Evolutionary conservation across 495 filamentous ascomycete genomes (phyloP), one percentile per base, ranked within the genome.

Genomic region (Astrocystis sublimbata): DNA sequence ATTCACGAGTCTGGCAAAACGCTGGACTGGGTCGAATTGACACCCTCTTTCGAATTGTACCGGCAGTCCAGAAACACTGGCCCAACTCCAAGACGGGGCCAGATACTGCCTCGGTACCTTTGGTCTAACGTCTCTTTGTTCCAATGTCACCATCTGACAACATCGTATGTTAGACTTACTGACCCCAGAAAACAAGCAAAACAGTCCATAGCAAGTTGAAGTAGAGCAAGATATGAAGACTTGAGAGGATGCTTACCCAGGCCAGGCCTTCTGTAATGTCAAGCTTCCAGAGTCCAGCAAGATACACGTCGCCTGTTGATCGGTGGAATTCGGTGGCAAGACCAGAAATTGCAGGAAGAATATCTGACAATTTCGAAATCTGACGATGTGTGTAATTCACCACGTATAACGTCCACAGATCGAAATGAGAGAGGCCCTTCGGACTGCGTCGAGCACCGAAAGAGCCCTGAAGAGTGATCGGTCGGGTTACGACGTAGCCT

Each of bases 1-100:
- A 30, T 58, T 52, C 24, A 71, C 6, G 43, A 71, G 54, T 17
- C 64, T 60, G 30, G 68, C 63, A 19, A 66, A 62, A 26, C 57
- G 64, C 10, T 56, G 31, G 40, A 66, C 57, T 8, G 38, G 41
- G 40, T 53, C 58, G 36, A 56, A 63, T 49, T 68, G 61, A 31
- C 55, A 60, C 28, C 47, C 55, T 4, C 30, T 61, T 41, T 40
- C 57, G 33, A 66, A 65, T 3, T 52, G 38, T 21, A 67, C 55
- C 31, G 56, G 45, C 5, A 36, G 41, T 21, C 66, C 70, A 4
- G 65, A 58, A 42, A 71, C 63, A 35, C 65, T 61, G 24, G 66
- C 65, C 70, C 68, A 73, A 50, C 63, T 69, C 70, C 68, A 71
- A 24, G 68, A 71, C 43, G 70, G 68, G 19, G 68, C 70, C 23